These are phyloP conservation scores for Candida odintsovae DNA, from an alignment of 805 yeast genomes.

Conservation along the genomic window DNA sequence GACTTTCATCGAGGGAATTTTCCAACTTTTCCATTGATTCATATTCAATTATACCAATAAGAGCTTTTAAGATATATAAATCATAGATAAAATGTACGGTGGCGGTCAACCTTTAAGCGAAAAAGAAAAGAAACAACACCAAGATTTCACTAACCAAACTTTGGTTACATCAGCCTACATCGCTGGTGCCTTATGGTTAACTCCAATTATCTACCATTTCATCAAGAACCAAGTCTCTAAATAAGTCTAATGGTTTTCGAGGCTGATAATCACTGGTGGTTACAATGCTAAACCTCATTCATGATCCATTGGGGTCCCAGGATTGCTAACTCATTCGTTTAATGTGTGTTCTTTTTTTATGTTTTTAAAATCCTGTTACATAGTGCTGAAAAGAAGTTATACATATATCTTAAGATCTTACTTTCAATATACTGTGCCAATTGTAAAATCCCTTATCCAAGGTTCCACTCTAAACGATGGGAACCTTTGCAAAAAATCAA, in stretches of 20 bases:
- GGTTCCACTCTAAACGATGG: constrained; percentile 13
- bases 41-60: too few relatives aligned
- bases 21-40: too few relatives aligned
- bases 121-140: constrained; percentile 63
- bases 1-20: too few relatives aligned
- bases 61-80: too few relatives aligned
- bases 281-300: not conserved
- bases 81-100: constrained; percentile 32
- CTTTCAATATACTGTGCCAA: not conserved
- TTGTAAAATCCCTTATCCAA: constrained; percentile 10
- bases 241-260: constrained; percentile 1
- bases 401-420: constrained; percentile 2
- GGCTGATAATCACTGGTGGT: not conserved
- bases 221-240: constrained; percentile 40
- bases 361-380: not conserved
- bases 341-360: not conserved
- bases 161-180: constrained; percentile 53
- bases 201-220: constrained; percentile 52
- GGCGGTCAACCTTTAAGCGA: constrained; percentile 54
- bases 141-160: constrained; percentile 54
- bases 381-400: not conserved
- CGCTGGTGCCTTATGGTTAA: constrained; percentile 56
- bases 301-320: not conserved
- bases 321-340: not conserved
- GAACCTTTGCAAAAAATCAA: constrained; percentile 4